Evolutionary conservation across 495 filamentous ascomycete species (phyloP).

Genomic region (Aspergillus avenaceus): DNA sequence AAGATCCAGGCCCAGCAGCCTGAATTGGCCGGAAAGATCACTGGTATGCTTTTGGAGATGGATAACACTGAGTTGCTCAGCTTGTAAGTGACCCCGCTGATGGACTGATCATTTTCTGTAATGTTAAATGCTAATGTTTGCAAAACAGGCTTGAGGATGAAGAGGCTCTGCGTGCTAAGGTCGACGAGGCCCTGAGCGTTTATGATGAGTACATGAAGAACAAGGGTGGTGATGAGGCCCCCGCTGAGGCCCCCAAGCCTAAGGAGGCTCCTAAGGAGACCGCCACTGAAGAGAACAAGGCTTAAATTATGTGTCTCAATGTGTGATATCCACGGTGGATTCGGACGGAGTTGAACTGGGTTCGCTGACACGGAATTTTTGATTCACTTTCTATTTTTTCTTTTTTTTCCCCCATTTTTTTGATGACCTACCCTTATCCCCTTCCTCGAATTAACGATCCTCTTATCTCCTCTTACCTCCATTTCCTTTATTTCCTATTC

Average conservation of each 20-base stretch:
- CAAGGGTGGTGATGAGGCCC: slow-evolving; percentile 40
- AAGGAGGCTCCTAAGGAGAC: slow-evolving; percentile 42
- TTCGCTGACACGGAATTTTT: slow-evolving; percentile 6
- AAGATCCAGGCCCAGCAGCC: slow-evolving; percentile 94
- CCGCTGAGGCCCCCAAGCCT: slow-evolving; percentile 36
- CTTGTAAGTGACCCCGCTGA: slow-evolving; percentile 67
- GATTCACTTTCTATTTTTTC: slow-evolving; percentile 34
- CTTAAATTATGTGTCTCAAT: slow-evolving; percentile 32
- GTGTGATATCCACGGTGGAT: slow-evolving; percentile 10
- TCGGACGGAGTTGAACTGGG: slow-evolving; percentile 20
- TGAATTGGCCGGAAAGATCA: slow-evolving; percentile 97
- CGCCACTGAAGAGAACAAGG: slow-evolving; percentile 45
- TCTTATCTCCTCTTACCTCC: slow-evolving; percentile 8
- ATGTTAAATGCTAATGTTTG: slow-evolving; percentile 19
- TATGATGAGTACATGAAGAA: slow-evolving; percentile 98
- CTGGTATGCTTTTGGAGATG: slow-evolving; percentile 99
- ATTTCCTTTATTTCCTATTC: slow-evolving; percentile 13
- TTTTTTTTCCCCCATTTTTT: slow-evolving; percentile 15
- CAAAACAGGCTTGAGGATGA: slow-evolving; percentile 78
- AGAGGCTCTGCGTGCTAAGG: slow-evolving; percentile 83
- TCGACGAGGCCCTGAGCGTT: slow-evolving; percentile 91
- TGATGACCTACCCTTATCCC: slow-evolving; percentile 36
- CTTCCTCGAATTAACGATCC: slow-evolving; percentile 30
- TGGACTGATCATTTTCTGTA: neutral
- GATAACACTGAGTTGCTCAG: slow-evolving; percentile 88